Base-by-base conservation (phyloP, 352 stramenopile species). In the Globisporangium spinosum region DNA sequence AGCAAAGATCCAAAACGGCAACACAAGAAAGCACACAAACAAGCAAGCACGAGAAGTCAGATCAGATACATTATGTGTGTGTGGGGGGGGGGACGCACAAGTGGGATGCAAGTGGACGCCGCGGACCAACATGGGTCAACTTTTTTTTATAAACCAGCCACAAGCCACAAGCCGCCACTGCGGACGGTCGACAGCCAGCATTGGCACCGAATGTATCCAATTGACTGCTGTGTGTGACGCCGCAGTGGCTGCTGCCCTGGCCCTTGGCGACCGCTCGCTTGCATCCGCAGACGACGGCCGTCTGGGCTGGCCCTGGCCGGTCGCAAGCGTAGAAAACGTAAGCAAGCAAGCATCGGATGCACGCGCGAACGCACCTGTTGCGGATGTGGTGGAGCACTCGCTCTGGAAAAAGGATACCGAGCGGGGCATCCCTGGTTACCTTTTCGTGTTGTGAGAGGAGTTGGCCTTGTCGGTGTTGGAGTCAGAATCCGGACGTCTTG, bases 401-500 rank as follows among this genome's bases (percentile, higher is more conserved):
- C 29, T 60, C 34, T 65, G 40, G 23, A 23, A 65, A 64, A 65
- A 62, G 29, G 62, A 62, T 35, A 68, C 38, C 51, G 62, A 68
- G 51, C 32, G 62, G 25, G 62, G 62, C 62, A 53, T 61, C n/a
- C 6, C 15, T 58, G 43, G n/a, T 56, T 40, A 8, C 35, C n/a
- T 53, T 63, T 43, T 7, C 8, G 25, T n/a, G 23, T 54, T 27
- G 35, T 27, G 23, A 45, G 29, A 27, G 27, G 20, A 25, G 56
- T 62, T 45, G 56, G 32, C 27, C 29, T 45, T 29, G 55, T 22
- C 17, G 17, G 55, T 13, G 29, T 29, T 22, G 32, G 56, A 47
- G 32, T 23, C 55, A 23, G 55, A 40, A 25, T 12, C 29, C 55
- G 17, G 27, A 58, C 53, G 27, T 60, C 27, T 40, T 60, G 55